Evolutionary conservation across 805 yeast genomes (phyloP).

Genomic region (Ogataea chonburiensis): DNA sequence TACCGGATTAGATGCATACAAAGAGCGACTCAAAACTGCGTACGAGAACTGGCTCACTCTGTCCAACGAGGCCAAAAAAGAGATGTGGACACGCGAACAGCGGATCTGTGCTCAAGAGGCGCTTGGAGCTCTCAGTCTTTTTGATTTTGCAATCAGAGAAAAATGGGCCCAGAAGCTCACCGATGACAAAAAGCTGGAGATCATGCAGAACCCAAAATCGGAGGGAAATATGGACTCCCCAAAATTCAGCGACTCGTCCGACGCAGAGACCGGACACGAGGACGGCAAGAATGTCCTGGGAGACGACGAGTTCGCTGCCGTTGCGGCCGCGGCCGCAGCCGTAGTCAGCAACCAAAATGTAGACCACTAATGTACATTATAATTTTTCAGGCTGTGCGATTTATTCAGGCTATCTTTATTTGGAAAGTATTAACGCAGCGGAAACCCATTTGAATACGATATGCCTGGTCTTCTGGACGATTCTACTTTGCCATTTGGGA

Average conservation of each 20-base stretch:
- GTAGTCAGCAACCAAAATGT: constrained; percentile 16
- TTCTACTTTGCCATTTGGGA: background rate
- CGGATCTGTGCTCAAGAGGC: constrained; percentile 45
- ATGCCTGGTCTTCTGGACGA: constrained; percentile 22
- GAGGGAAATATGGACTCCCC: constrained; percentile 5
- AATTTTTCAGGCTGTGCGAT: constrained; percentile 12
- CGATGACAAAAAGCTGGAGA: constrained; percentile 22
- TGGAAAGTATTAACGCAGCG: constrained; percentile 5
- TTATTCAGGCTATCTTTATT: constrained; percentile 10
- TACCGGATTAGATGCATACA: constrained; percentile 22
- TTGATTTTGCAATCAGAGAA: constrained; percentile 43
- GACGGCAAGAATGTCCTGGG: constrained; percentile 19
- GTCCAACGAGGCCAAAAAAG: constrained; percentile 35
- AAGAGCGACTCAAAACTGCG: constrained; percentile 43
- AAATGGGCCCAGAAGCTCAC: constrained; percentile 35
- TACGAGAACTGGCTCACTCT: constrained; percentile 45
- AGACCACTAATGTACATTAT: constrained; percentile 1
- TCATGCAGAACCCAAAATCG: constrained; percentile 5
- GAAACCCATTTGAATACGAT: background rate
- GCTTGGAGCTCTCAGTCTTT: constrained; percentile 39
- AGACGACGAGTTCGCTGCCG: constrained; percentile 32
- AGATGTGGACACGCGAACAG: constrained; percentile 46
- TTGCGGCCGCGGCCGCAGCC: constrained; percentile 35
- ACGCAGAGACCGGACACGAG: constrained; percentile 4
- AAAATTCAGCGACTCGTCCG: constrained; percentile 11